Evolutionary conservation across 2,329 filamentous ascomycete genomes (phyloP).

Genomic region (Bretziella fagacearum): DNA sequence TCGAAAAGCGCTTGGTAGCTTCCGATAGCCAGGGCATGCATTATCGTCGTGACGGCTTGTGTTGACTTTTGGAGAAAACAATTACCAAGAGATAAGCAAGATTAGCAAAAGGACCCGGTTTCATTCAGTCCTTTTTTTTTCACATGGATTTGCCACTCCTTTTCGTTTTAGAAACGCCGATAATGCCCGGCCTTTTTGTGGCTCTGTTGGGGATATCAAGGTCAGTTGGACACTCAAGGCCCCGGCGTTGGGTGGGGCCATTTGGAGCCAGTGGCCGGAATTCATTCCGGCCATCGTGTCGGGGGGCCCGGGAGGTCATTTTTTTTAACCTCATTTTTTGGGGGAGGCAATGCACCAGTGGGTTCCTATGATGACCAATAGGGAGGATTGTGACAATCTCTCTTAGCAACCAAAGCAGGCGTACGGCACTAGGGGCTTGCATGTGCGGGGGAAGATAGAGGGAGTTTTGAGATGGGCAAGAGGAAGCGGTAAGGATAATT

Average conservation of each 20-base stretch:
- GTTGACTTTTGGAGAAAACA: too few species aligned
- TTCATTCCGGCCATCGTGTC: constrained; percentile 3
- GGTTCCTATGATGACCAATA: background rate
- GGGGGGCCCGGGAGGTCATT: background rate
- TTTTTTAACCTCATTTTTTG: background rate
- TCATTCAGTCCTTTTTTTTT: background rate
- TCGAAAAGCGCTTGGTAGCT: too few species aligned
- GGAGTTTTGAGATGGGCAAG: too few species aligned
- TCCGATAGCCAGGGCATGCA: too few species aligned
- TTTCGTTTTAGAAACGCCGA: background rate
- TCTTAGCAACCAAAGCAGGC: background rate
- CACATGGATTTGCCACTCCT: background rate
- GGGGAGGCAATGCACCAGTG: background rate
- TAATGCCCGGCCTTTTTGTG: background rate
- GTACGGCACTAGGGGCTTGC: background rate
- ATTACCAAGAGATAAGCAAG: background rate
- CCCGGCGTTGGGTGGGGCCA: background rate
- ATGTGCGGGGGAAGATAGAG: too few species aligned
- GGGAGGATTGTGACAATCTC: background rate
- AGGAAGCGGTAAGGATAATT: too few species aligned
- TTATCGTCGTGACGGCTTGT: too few species aligned
- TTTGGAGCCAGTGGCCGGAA: constrained; percentile 13
- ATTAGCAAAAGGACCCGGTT: background rate
- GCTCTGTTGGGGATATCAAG: background rate
- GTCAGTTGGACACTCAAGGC: background rate